Base-by-base conservation (phyloP, 257 asterid genomes). In the Ligustrum vulgare region DNA sequence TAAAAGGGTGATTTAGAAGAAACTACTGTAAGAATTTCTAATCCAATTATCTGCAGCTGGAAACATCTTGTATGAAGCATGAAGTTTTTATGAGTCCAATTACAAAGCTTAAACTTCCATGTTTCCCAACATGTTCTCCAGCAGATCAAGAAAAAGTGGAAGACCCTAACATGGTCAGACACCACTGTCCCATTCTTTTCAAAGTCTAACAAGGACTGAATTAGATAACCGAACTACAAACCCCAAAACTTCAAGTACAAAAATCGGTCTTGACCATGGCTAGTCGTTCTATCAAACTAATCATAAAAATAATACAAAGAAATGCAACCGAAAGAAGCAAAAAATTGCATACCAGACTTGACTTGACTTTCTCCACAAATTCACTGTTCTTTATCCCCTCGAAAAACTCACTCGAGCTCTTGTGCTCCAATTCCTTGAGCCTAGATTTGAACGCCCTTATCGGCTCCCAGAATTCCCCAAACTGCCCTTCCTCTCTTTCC, bases 341-440 rank as follows among this genome's bases (percentile, higher is more conserved):
- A 78, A 63, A 74, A 73, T 9, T 9, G 39, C 86, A 13, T 87
- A 95, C 99, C 98, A 93, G 87, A 79, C 97, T 90, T 36, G 98
- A 93, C 84, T 95, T 95, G 39, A 89, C 80, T 82, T 93, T 95
- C 82, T 76, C 97, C 68, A 93, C 89, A 62, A 95, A 89, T 85
- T 95, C 97, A 72, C 95, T 89, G 60, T 91, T 91, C 95, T 85
- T 95, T 77, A 95, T 90, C 78, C 96, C 97, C 81, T 90, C 89
- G 36, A 95, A 37, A 76, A 93, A 90, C 86, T 90, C 98, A 43
- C 80, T 80, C 32, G 98, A 89, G 79, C 92, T 87, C 85, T 89
- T 95, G 65, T 87, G 82, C 89, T 93, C 97, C 82, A 93, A 76
- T 49, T 91, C 91, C 88, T 78, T 87, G 47, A 93, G 86, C 88